These are phyloP conservation scores for Nannochloris sp. DNA, from an alignment of 139 green algal species.

Conservation along the genomic window DNA sequence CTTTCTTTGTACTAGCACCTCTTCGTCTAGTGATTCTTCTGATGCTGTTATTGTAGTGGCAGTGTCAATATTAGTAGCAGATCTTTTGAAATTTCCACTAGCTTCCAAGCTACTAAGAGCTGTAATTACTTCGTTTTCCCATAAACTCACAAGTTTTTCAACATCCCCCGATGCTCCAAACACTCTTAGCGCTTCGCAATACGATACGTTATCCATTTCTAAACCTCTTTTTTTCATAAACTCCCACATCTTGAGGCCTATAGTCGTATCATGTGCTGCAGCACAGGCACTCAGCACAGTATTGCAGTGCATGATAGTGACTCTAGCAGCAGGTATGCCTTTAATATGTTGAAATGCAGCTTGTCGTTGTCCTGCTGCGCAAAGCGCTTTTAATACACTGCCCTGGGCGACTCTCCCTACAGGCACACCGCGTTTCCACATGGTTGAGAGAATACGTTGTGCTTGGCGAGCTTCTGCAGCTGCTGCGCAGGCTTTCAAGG, in stretches of 20 bases:
- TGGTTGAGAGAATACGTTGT: not conserved
- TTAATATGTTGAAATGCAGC: constrained; percentile 4
- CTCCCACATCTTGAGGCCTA: not conserved
- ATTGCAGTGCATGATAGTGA: not conserved
- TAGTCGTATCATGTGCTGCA: not conserved
- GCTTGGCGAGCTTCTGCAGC: not conserved
- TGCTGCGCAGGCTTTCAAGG: constrained; percentile 2
- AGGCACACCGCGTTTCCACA: not conserved
- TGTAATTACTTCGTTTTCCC: too few relatives aligned
- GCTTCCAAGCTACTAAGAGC: too few relatives aligned
- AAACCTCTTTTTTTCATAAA: not conserved
- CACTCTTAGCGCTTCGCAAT: not conserved
- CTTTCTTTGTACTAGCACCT: not conserved
- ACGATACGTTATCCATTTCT: not conserved
- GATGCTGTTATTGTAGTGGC: too few relatives aligned
- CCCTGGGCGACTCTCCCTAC: constrained; percentile 5
- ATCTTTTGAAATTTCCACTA: too few relatives aligned
- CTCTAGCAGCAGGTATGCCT: not conserved
- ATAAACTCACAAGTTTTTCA: not conserved
- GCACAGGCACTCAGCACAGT: not conserved
- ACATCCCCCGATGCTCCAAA: not conserved
- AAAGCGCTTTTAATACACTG: constrained; percentile 10
- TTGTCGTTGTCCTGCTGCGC: not conserved
- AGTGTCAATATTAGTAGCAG: too few relatives aligned
- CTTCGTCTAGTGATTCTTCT: not conserved